phyloP scores from a whole-genome alignment of 106 monocot genomes.

The Platanthera guangdongensis region DNA sequence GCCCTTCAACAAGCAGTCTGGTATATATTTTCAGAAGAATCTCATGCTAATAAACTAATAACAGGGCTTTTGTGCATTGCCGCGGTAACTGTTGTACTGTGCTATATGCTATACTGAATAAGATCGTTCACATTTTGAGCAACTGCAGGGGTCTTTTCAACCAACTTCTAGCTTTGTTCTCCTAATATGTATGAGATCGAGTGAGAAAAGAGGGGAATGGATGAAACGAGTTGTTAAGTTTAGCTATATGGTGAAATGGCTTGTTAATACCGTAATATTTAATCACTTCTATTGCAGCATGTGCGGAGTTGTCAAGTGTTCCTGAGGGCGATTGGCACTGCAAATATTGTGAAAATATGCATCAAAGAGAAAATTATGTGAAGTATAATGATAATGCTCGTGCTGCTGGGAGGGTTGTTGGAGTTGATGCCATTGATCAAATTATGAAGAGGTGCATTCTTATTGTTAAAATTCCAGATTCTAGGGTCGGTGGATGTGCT shows the following conservation, averaged over 20 bases:
- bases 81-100: background rate
- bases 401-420: conserved; percentile 83
- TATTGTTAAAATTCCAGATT: conserved; percentile 45
- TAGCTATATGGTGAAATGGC: background rate
- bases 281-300: conserved; percentile 31
- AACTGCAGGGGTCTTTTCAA: background rate
- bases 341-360: conserved; percentile 61
- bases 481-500: conserved; percentile 61
- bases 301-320: conserved; percentile 46
- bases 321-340: conserved; percentile 79
- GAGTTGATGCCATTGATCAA: conserved; percentile 78
- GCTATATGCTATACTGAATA: background rate
- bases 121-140: background rate
- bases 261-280: background rate
- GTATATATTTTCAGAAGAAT: background rate
- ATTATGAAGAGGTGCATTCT: conserved; percentile 69
- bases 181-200: background rate
- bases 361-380: conserved; percentile 35
- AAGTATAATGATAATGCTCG: conserved; percentile 65
- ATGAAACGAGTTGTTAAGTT: too few relatives aligned
- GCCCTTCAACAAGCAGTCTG: background rate
- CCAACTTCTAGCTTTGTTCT: background rate
- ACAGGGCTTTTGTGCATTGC: background rate
- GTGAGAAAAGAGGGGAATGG: background rate
- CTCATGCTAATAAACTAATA: background rate